phyloP scores from a whole-genome alignment of 129 eudicot species.

The Gnaphalium uliginosum region DNA sequence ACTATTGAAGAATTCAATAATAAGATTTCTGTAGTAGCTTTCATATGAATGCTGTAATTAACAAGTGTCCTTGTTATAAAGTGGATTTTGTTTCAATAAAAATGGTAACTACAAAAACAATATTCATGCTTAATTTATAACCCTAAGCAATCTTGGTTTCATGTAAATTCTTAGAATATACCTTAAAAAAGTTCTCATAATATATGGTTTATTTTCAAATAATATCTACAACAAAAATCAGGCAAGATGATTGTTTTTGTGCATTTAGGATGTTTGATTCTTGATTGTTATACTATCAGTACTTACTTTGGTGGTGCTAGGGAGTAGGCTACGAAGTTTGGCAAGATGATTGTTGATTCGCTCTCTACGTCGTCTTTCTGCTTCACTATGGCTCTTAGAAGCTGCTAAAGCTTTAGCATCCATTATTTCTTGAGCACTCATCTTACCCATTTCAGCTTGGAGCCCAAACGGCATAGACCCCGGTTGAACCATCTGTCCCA shows the following conservation, averaged over 20 bases:
- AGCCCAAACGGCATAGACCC: conserved; percentile 70
- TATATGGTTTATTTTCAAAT: neutral
- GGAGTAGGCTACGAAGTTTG: conserved; percentile 81
- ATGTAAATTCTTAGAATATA: neutral
- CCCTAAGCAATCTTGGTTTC: conserved; percentile 11
- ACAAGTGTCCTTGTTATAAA: neutral
- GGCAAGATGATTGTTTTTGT: neutral
- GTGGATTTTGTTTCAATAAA: conserved; percentile 2
- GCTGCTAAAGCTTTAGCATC: conserved; percentile 99
- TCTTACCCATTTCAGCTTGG: conserved; percentile 78
- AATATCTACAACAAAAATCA: neutral
- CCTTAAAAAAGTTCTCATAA: neutral
- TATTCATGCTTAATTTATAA: neutral
- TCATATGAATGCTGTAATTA: neutral
- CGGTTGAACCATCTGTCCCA: conserved; percentile 74
- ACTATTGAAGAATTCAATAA: neutral
- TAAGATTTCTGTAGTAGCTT: no score
- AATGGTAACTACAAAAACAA: neutral
- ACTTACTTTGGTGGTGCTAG: conserved; percentile 88
- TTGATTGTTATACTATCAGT: neutral
- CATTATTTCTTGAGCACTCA: conserved; percentile 95
- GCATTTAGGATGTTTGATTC: neutral
- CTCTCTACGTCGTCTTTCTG: conserved; percentile 86
- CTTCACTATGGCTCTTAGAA: conserved; percentile 94
- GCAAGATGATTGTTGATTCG: conserved; percentile 91